Evolutionary conservation across 2,329 filamentous ascomycete genomes (phyloP), one percentile per base, ranked within the genome.

Genomic region (Blastomyces silverae): DNA sequence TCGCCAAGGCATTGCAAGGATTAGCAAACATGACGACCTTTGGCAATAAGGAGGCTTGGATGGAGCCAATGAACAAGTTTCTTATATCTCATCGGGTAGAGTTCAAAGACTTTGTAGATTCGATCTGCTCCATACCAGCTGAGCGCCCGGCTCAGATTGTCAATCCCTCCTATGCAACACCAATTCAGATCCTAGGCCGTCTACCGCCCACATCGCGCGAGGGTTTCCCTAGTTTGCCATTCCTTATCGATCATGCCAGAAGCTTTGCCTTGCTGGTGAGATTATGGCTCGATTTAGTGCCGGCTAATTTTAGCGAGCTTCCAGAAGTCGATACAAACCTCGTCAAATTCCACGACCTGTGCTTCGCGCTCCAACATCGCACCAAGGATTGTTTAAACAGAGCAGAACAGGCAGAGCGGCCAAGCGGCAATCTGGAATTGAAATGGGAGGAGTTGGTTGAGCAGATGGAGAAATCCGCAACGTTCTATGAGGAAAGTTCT

Each of bases 51-150:
- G 93, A 97, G 76, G 87, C 89, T n/a, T 97, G 92, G 91, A 97
- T 97, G 92, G 92, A 96, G 78, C 92, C 92, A 0, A 97, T 97
- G 93, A 97, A 97, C 73, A 85, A 85, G 55, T 97, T 97, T 71
- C 80, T 97, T 58, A 83, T 82, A 10, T 82, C 85, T 0, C 88
- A 96, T 72, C 86, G 92, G 25, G 84, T 88, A 70, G 85, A 89
- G 50, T 91, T 97, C 76, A 95, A 92, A 74, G 84, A 88, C 58
- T 97, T 92, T 71, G 89, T 97, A 66, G 92, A 97, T 73, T 83
- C 86, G 39, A 85, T 97, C 58, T 97, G 93, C 79, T 86, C 88
- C 10, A 90, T 97, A 63, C 88, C 91, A 1, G 85, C 88, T 2
- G 88, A 92, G 58, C 83, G 85, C 60, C 83, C 82, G n/a, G 80